phyloP scores from a whole-genome alignment of 1,284 basidiomycete species.

The Ceratobasidium sp. region DNA sequence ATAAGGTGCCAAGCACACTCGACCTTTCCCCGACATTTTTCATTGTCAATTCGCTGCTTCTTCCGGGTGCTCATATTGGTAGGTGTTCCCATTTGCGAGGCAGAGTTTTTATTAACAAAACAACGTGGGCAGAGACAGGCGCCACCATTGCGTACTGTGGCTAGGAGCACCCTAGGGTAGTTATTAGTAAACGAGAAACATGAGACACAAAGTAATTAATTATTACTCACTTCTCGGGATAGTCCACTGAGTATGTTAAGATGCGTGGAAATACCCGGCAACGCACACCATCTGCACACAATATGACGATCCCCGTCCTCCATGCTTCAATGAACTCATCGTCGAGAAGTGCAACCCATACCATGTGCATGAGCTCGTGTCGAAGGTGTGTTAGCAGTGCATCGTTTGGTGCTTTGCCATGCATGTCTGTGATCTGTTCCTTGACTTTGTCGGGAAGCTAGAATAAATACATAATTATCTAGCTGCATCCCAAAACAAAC shows the following conservation, averaged over 20 bases:
- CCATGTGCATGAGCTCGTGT: conserved; percentile 55
- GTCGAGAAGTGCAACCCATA: conserved; percentile 53
- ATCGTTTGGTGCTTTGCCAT: neutral
- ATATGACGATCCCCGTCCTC: conserved; percentile 52
- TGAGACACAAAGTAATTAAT: conserved; percentile 47
- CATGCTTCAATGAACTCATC: conserved; percentile 53
- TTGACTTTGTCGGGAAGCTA: neutral
- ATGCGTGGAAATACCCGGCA: conserved; percentile 54
- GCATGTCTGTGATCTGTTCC: neutral
- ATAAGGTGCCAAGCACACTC: neutral
- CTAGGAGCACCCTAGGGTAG: conserved; percentile 36
- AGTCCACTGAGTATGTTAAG: conserved; percentile 58
- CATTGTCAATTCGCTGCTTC: neutral
- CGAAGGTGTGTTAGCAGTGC: conserved; percentile 50
- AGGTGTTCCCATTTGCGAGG: conserved; percentile 38
- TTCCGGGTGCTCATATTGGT: conserved; percentile 46
- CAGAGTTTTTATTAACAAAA: conserved; percentile 13
- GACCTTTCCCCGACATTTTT: neutral
- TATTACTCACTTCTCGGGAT: conserved; percentile 53
- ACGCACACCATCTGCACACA: conserved; percentile 53
- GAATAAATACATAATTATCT: neutral
- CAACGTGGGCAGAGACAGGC: conserved; percentile 38
- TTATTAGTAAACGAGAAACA: conserved; percentile 43
- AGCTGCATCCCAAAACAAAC: conserved; percentile 47
- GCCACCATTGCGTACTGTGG: conserved; percentile 44